A percentile compares a stretch with the other conserved stretches of the same genome.
Conservation (phyloP, 2,329 filamentous ascomycete genomes). For the Beauveria australis region DNA sequence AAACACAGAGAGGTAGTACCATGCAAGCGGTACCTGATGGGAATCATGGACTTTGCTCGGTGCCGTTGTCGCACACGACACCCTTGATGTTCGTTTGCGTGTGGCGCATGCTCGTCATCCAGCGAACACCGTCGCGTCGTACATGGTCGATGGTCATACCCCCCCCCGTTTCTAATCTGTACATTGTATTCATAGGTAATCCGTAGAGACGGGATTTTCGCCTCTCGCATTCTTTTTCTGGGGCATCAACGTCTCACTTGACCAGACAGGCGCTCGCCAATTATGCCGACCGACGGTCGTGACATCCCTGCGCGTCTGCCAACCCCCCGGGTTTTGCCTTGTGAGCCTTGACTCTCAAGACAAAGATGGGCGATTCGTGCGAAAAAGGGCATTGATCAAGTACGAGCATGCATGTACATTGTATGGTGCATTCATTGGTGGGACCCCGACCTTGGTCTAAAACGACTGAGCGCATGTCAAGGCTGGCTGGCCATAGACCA, state of each 20-base stretch:
- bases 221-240: background rate
- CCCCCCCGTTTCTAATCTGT: background rate
- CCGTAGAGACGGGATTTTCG: background rate
- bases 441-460: background rate
- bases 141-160: background rate
- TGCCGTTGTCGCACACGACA: background rate
- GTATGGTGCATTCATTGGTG: too few species aligned
- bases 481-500: background rate
- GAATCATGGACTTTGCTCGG: too few species aligned
- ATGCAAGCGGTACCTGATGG: too few species aligned
- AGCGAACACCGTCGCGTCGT: background rate
- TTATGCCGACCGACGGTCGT: too few species aligned
- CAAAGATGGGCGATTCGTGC: background rate
- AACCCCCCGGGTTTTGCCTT: background rate
- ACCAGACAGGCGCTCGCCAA: too few species aligned
- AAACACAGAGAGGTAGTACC: too few species aligned
- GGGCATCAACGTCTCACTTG: background rate
- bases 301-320: too few species aligned
- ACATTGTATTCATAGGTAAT: background rate
- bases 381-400: background rate
- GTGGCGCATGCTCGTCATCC: background rate
- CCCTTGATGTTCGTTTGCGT: background rate
- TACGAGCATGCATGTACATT: background rate
- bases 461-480: constrained; percentile 6
- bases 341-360: background rate